Evolutionary conservation across 768 basidiomycete genomes (phyloP), one percentile per base, ranked within the genome.

Genomic region (Artomyces pyxidatus): DNA sequence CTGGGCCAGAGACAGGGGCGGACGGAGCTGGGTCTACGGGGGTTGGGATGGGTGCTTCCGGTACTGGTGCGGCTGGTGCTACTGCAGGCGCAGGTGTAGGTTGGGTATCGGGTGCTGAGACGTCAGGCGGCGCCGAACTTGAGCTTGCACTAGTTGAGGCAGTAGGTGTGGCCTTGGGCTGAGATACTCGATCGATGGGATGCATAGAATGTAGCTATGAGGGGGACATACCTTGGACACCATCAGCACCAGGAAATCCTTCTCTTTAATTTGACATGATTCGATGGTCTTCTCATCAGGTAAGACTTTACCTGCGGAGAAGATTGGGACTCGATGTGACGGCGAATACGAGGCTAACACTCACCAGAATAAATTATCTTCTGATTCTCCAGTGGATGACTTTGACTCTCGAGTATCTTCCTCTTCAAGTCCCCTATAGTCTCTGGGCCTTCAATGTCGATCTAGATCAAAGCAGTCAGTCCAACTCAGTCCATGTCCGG

Each of bases 161-260:
- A 12, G 59, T 52, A 19, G 77, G 67, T 2, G 74, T 66, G 7
- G 79, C 68, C 58, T 82, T 85, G 32, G 78, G 82, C 83, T 85
- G 27, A 21, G 32, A 5, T n/a, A 12, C 11, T n/a, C 39, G 39
- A 41, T 9, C 23, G 12, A 40, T 12, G 19, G 5, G 8, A 37
- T 19, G 32, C 29, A 21, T 26, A 46, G 46, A n/a, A 17, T 28
- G 19, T 32, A 38, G 16, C 16, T 32, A 16, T 26, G 16, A 32
- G 27, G 21, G 40, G n/a, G 16, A 59, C 71, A 44, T 54, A 94
- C 94, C 81, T 96, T 98, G 44, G 92, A 80, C 28, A 97, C 89
- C 95, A 98, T 99, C 37, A 99, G 80, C n/a, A 99, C 96, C 52
- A 98, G 71, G 71, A 99, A 99, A 66, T 96, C 95, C 72, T 96